These are phyloP conservation scores for Westerdykella ornata DNA, from an alignment of 2,329 filamentous ascomycete species.

Conservation along the genomic window DNA sequence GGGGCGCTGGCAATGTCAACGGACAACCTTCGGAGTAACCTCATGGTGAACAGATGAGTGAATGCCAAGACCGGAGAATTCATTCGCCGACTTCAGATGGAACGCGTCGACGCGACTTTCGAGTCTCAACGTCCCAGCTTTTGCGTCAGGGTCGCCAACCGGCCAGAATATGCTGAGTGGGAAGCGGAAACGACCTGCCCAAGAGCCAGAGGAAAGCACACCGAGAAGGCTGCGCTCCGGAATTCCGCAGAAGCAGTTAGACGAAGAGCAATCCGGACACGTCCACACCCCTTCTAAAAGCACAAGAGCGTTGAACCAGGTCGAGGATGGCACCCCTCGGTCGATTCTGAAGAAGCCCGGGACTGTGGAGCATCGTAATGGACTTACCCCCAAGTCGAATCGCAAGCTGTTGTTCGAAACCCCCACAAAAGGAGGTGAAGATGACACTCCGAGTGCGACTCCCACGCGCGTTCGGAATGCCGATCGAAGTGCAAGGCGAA, in stretches of 20 bases:
- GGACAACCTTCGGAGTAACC: background rate
- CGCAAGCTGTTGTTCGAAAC: slow-evolving; percentile 45
- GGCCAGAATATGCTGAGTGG: slow-evolving; percentile 22
- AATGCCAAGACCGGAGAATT: slow-evolving; percentile 7
- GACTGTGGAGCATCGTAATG: slow-evolving; percentile 14
- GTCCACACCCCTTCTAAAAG: slow-evolving; percentile 29
- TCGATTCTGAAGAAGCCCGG: slow-evolving; percentile 32
- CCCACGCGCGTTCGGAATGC: slow-evolving; percentile 63
- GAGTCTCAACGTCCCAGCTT: slow-evolving; percentile 16
- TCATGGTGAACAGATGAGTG: background rate
- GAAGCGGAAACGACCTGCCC: slow-evolving; percentile 25
- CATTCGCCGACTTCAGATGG: slow-evolving; percentile 1
- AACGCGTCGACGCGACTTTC: slow-evolving; percentile 12
- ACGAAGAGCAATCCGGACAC: slow-evolving; percentile 12
- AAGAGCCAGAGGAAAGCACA: slow-evolving; percentile 15
- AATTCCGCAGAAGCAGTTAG: slow-evolving; percentile 6
- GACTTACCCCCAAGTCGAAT: slow-evolving; percentile 39
- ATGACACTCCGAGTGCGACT: slow-evolving; percentile 41
- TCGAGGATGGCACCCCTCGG: slow-evolving; percentile 25
- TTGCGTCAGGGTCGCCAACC: slow-evolving; percentile 3
- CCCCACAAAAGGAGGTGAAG: slow-evolving; percentile 33
- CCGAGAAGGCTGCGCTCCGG: slow-evolving; percentile 25
- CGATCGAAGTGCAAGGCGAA: slow-evolving; percentile 78
- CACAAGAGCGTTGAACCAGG: slow-evolving; percentile 15
- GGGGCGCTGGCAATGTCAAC: background rate